Evolutionary conservation across 495 filamentous ascomycete species (phyloP).

Genomic region (Lasiosphaeriaceae sp.): DNA sequence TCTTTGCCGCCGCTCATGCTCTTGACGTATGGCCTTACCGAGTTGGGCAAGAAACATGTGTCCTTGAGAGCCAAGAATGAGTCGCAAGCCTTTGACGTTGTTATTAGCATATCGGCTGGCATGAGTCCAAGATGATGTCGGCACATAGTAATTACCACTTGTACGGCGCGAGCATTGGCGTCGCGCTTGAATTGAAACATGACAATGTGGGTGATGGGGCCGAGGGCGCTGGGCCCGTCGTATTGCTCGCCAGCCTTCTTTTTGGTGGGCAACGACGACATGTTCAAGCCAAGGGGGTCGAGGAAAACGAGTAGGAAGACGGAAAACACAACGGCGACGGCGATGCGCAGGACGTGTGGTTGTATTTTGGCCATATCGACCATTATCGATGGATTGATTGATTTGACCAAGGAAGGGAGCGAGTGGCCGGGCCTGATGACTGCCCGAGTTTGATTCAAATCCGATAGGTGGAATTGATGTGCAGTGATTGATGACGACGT

Average conservation of each 20-base stretch:
- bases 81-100: conserved; percentile 18
- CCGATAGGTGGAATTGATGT: too few species aligned
- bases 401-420: too few species aligned
- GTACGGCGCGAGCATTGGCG: background rate
- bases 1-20: conserved; percentile 54
- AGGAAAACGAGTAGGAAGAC: conserved; percentile 1
- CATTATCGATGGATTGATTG: background rate
- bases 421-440: too few species aligned
- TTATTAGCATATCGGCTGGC: too few species aligned
- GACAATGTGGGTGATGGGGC: conserved; percentile 3
- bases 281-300: background rate
- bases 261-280: conserved; percentile 1
- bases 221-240: background rate
- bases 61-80: conserved; percentile 26
- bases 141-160: background rate
- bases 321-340: background rate
- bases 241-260: background rate
- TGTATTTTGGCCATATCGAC: background rate
- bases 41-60: conserved; percentile 45
- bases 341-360: background rate
- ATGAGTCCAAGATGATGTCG: too few species aligned
- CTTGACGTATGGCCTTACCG: conserved; percentile 53
- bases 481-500: too few species aligned
- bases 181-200: conserved; percentile 2
- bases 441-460: too few species aligned